Percentiles rank a stretch among this genome's conserved stretches.
Evolutionary conservation across 192 early-diverging fungal genomes (phyloP).

Genomic region (Backusella morwellensis): DNA sequence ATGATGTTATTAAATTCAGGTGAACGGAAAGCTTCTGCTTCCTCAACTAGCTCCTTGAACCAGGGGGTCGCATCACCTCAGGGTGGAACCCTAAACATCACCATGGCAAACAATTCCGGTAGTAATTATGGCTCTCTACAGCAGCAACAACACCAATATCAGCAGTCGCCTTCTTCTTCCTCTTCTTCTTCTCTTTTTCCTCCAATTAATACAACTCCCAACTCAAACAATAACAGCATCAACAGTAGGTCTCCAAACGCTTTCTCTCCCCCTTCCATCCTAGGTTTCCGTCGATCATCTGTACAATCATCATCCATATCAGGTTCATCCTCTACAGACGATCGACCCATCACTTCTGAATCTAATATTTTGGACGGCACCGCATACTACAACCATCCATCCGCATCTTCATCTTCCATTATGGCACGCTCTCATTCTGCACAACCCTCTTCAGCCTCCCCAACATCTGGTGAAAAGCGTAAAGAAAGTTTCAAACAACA

Average conservation of each 20-base stretch:
- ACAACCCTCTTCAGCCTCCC: not conserved
- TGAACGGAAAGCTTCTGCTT: slow-evolving; percentile 18
- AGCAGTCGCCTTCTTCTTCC: slow-evolving; percentile 10
- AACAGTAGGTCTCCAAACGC: not conserved
- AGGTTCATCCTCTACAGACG: slow-evolving; percentile 3
- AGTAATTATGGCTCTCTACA: not conserved
- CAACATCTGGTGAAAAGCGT: not conserved
- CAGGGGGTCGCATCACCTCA: slow-evolving; percentile 1
- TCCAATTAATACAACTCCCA: not conserved
- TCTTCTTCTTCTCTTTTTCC: slow-evolving; percentile 6
- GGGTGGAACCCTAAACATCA: not conserved
- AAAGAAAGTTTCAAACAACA: slow-evolving; percentile 17
- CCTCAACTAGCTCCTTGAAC: slow-evolving; percentile 5
- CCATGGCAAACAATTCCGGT: not conserved
- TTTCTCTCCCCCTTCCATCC: slow-evolving; percentile 12
- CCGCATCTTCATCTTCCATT: slow-evolving; percentile 2
- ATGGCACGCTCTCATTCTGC: slow-evolving; percentile 16
- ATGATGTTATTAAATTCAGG: not conserved
- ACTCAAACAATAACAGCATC: not conserved
- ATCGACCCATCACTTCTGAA: not conserved
- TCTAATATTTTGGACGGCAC: slow-evolving; percentile 8
- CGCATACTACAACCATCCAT: not conserved
- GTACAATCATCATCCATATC: slow-evolving; percentile 9
- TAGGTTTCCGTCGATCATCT: slow-evolving; percentile 15
- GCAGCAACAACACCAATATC: not conserved